Conservation (phyloP, 169 alveolate species). For the Neospora caninum region DNA sequence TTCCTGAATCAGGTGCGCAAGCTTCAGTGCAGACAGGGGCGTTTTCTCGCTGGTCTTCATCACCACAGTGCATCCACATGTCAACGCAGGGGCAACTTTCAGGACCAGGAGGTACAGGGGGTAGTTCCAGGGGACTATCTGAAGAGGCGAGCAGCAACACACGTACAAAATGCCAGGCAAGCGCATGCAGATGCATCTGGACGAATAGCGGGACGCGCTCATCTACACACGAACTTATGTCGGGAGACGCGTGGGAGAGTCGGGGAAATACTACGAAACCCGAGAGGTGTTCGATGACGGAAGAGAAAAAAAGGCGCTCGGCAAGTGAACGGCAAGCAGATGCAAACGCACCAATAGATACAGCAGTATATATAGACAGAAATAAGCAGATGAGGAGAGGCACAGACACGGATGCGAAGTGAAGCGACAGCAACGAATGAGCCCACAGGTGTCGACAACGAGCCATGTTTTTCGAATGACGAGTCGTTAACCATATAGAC, state of each 20-base stretch:
- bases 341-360: too few species aligned
- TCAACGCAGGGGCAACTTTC: slow-evolving; percentile 74
- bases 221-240: too few species aligned
- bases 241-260: not conserved
- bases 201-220: too few species aligned
- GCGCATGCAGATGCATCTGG: not conserved
- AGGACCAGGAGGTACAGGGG: slow-evolving; percentile 84
- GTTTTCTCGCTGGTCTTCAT: slow-evolving; percentile 89
- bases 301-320: too few species aligned
- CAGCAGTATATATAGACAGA: too few species aligned
- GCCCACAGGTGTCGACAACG: not conserved
- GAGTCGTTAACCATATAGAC: not conserved
- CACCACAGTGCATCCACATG: slow-evolving; percentile 77
- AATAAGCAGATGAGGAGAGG: too few species aligned
- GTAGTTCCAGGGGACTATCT: slow-evolving; percentile 91
- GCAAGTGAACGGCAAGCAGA: too few species aligned
- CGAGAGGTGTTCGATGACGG: too few species aligned
- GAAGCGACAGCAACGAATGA: too few species aligned
- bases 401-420: too few species aligned
- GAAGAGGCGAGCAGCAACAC: slow-evolving; percentile 35
- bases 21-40: slow-evolving; percentile 81
- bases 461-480: too few species aligned
- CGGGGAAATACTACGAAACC: not conserved
- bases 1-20: slow-evolving; percentile 79
- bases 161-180: not conserved